Base-by-base conservation (phyloP, 495 filamentous ascomycete genomes). In the Xylaria telfairii region DNA sequence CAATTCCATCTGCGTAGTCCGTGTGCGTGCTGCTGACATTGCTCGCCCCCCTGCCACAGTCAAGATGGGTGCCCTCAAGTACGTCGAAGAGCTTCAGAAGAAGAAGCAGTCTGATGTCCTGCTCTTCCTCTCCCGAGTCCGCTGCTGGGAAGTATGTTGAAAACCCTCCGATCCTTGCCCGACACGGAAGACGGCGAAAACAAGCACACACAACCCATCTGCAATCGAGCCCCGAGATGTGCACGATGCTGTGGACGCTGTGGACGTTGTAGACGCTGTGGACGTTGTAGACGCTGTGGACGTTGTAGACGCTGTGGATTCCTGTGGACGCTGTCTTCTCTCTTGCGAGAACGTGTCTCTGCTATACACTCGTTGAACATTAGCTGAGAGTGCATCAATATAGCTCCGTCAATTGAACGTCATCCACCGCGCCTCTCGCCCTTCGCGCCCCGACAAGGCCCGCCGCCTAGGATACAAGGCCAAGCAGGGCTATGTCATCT, bases 401-500 rank as follows among this genome's bases (percentile, higher is more conserved):
- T 94, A 98, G 95, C 93, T 96, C 82, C 95, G 95, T 86, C 95
- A 98, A 89, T 87, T 97, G 85, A 94, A 97, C 87, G 94, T 96
- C 86, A 95, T 98, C 88, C 96, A 99, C 90, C 96, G 96, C 79
- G 96, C 96, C 79, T 97, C 95, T 77, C 94, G 95, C 76, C 96
- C 96, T 74, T 98, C 95, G 78, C 96, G 96, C 84, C 96, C 96
- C 80, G 96, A 99, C 87, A 99, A 99, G 91, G 96, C 96, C 80
- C 96, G 96, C 86, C 96, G 96, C 86, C 92, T 99, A 75, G 96
- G 96, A 77, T 99, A 98, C 92, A 99, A 99, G 92, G 95, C 96
- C 86, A 99, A 99, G 92, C 96, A 99, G 87, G 96, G 96, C 84
- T 99, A 98, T 90, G 96, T 98, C 82, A 93, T 99, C 92, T 99